Evolutionary conservation across 1,139 yeast species (phyloP).

Genomic region (Nakaseomyces glabratus): DNA sequence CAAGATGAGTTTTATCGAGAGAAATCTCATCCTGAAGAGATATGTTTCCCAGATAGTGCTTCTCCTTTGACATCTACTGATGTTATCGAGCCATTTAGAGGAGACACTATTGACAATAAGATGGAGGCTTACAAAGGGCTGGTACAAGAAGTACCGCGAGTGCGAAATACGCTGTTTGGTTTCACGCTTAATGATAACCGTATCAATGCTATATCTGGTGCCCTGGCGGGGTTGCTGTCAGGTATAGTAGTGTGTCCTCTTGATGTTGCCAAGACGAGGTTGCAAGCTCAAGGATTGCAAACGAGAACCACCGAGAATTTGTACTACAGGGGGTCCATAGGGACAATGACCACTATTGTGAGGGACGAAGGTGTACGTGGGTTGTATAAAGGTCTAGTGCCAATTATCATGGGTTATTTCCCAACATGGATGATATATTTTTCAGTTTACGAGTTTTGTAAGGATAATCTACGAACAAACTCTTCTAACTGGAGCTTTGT

Average conservation of each 20-base stretch:
- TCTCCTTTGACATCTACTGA: conserved; percentile 8
- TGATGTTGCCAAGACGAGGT: conserved; percentile 86
- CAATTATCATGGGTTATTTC: conserved; percentile 84
- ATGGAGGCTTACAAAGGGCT: neutral
- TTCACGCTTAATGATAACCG: conserved; percentile 31
- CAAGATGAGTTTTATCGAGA: neutral
- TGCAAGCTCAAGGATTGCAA: conserved; percentile 78
- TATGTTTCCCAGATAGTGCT: conserved; percentile 8
- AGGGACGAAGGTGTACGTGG: conserved; percentile 77
- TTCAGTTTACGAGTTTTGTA: conserved; percentile 76
- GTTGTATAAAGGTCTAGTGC: conserved; percentile 80
- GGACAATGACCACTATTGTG: conserved; percentile 54
- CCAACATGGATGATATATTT: conserved; percentile 98
- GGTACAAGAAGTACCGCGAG: neutral
- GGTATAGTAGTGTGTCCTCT: conserved; percentile 90
- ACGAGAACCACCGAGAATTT: conserved; percentile 16
- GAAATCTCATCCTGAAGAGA: conserved; percentile 3
- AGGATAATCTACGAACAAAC: conserved; percentile 38
- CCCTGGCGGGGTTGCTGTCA: conserved; percentile 81
- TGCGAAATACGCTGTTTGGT: neutral
- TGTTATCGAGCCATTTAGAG: conserved; percentile 6
- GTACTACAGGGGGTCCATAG: conserved; percentile 48
- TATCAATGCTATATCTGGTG: conserved; percentile 68
- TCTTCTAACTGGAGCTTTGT: conserved; percentile 41
- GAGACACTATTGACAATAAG: neutral